A percentile compares a stretch with the other conserved stretches of the same genome.
These are phyloP conservation scores for Phyllostachys edulis DNA, from an alignment of 176 grass and related monocot species.

Conservation along the genomic window DNA sequence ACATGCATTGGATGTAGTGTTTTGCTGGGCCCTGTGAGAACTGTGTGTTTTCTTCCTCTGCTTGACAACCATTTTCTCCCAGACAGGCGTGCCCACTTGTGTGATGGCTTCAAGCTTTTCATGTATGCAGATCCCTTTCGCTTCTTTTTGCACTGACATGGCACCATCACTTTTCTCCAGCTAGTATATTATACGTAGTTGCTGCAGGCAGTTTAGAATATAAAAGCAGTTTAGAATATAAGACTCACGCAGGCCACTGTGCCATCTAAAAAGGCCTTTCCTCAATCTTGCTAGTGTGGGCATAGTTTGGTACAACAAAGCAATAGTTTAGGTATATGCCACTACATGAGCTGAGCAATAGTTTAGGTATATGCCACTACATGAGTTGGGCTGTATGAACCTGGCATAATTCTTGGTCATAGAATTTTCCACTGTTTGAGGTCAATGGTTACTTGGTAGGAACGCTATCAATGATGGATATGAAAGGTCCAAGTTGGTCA, in stretches of 20 bases:
- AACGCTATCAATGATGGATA: slow-evolving; percentile 6
- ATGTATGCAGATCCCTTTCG: slow-evolving; percentile 25
- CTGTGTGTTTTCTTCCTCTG: not conserved
- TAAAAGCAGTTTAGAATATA: slow-evolving; percentile 8
- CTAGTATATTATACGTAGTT: slow-evolving; percentile 39
- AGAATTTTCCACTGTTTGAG: not conserved
- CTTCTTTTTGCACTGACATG: slow-evolving; percentile 39
- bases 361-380: not conserved
- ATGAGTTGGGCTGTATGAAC: not conserved
- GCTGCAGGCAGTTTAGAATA: slow-evolving; percentile 19
- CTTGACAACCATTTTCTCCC: slow-evolving; percentile 27
- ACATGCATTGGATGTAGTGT: slow-evolving; percentile 37
- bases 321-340: not conserved
- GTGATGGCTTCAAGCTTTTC: slow-evolving; percentile 34
- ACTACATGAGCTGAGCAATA: not conserved
- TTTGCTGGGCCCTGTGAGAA: slow-evolving; percentile 21
- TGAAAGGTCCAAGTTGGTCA: not conserved
- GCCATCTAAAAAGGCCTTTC: slow-evolving; percentile 3
- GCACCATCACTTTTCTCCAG: slow-evolving; percentile 8
- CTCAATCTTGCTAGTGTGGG: not conserved
- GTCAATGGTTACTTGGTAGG: not conserved
- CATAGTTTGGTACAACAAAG: slow-evolving; percentile 15
- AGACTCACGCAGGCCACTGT: not conserved
- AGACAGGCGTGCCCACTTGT: slow-evolving; percentile 24
- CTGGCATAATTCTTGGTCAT: not conserved